phyloP scores from a whole-genome alignment of 1,284 basidiomycete species.

The Naganishia cerealis region DNA sequence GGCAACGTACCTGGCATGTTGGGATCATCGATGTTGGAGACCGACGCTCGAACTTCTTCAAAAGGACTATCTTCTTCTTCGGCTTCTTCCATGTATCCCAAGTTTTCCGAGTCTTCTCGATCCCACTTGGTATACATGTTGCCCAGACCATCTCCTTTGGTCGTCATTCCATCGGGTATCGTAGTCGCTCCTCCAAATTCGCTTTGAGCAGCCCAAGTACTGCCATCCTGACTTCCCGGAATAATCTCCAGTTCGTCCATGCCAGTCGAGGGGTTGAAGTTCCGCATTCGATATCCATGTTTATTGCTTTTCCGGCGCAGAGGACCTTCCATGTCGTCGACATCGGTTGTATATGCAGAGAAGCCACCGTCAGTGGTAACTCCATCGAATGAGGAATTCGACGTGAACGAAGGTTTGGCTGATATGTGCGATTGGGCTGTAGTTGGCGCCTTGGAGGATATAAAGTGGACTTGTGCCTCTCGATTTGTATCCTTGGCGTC shows the following conservation, averaged over 20 bases:
- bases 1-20: constrained; percentile 70
- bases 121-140: constrained; percentile 34
- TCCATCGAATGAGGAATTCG: constrained; percentile 23
- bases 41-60: constrained; percentile 91
- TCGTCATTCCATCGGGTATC: constrained; percentile 52
- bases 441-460: constrained; percentile 2
- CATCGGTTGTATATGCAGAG: constrained; percentile 18
- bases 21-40: constrained; percentile 93
- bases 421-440: constrained; percentile 11
- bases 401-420: constrained; percentile 25
- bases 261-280: constrained; percentile 2
- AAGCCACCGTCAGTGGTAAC: constrained; percentile 16
- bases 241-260: constrained; percentile 28
- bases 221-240: constrained; percentile 25
- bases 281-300: constrained; percentile 27
- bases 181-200: constrained; percentile 52
- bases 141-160: constrained; percentile 49
- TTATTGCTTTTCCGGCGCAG: background rate
- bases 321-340: constrained; percentile 8
- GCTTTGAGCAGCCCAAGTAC: constrained; percentile 35
- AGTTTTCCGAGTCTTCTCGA: constrained; percentile 10
- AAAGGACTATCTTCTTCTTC: constrained; percentile 92
- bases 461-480: background rate
- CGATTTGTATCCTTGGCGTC: background rate
- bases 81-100: constrained; percentile 12